These are phyloP conservation scores for Beauveria sp. DNA, from an alignment of 2,329 filamentous ascomycete species.

Conservation along the genomic window DNA sequence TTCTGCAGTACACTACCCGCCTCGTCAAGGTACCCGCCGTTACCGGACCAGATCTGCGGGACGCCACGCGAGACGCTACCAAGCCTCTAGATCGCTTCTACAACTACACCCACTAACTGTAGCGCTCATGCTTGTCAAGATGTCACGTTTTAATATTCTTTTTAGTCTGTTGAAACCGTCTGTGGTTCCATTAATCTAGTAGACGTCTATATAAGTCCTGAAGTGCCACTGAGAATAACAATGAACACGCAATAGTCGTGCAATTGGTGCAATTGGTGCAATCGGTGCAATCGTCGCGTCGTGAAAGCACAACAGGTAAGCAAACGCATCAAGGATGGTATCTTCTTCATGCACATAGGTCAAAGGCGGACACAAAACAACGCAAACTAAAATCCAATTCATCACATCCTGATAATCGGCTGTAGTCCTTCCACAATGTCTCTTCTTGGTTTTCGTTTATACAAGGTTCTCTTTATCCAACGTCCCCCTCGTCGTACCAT, in stretches of 20 bases:
- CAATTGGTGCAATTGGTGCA: neutral
- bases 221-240: neutral
- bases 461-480: constrained; percentile 4
- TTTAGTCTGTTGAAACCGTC: neutral
- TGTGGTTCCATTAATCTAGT: neutral
- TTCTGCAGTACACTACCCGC: neutral
- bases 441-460: constrained; percentile 1
- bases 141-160: too few relatives aligned
- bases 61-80: constrained; percentile 12
- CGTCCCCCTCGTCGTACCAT: neutral
- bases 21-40: constrained; percentile 11
- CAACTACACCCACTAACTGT: neutral
- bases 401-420: neutral
- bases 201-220: neutral
- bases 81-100: constrained; percentile 19
- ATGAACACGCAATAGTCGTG: neutral
- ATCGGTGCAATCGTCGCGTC: neutral
- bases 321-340: neutral
- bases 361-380: neutral
- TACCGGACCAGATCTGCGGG: constrained; percentile 11
- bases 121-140: too few relatives aligned
- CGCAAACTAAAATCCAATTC: neutral
- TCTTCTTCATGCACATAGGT: neutral
- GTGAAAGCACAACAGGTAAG: neutral
- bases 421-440: neutral